Conservation (phyloP, 1,284 basidiomycete genomes). For the Fomitopsis pinicola region DNA sequence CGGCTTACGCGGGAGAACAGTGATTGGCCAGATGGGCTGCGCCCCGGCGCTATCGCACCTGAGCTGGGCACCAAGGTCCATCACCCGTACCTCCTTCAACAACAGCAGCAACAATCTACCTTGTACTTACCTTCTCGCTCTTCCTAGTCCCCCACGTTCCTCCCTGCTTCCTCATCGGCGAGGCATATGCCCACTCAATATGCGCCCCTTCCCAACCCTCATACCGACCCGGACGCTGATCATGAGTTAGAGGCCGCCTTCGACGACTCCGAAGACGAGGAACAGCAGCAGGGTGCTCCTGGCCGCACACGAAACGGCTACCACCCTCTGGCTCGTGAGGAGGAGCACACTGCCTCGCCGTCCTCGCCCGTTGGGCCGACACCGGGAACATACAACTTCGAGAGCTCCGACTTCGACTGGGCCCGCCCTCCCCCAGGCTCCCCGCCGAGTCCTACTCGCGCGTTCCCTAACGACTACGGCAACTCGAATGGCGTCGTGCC, state of each 20-base stretch:
- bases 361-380: constrained; percentile 14
- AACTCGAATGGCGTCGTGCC: constrained; percentile 83
- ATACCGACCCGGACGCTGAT: constrained; percentile 45
- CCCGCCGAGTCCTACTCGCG: constrained; percentile 68
- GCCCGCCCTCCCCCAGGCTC: constrained; percentile 80
- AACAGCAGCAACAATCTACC: background rate
- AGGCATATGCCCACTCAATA: constrained; percentile 59
- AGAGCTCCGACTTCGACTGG: constrained; percentile 71
- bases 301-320: constrained; percentile 45
- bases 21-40: background rate
- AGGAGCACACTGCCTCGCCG: constrained; percentile 36
- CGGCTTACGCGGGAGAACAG: background rate
- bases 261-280: constrained; percentile 68
- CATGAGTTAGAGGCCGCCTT: constrained; percentile 76
- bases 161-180: constrained; percentile 6
- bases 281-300: constrained; percentile 32
- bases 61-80: background rate
- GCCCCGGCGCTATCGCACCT: background rate
- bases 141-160: background rate
- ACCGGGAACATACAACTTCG: constrained; percentile 75
- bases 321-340: constrained; percentile 44
- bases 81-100: background rate
- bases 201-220: constrained; percentile 62
- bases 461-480: constrained; percentile 66
- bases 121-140: background rate